Base-by-base conservation (phyloP, 768 basidiomycete genomes). In the Sarcodon sp. region DNA sequence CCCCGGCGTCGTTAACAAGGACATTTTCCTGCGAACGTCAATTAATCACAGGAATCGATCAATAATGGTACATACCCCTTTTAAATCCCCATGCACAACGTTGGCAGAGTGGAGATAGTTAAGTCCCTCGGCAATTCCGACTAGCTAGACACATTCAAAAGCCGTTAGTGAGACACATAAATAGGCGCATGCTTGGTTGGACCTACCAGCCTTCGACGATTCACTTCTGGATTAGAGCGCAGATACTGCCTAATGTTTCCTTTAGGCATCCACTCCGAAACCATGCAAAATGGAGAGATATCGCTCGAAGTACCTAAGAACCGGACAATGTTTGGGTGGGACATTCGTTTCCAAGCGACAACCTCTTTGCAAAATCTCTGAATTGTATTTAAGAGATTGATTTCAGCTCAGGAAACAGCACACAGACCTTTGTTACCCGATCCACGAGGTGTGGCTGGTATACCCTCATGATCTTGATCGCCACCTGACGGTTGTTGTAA, bases 1-100 rank as follows among this genome's bases (percentile, higher is more conserved):
- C n/a, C 1, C 54, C 54, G 7, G 47, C 37, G 6, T 39, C 36
- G 16, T 53, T 46, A 7, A 55, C 37, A 15, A 55, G 41, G 15
- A 55, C 53, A 31, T 55, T 55, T 13, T 13, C 39, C 39, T 41
- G 21, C 4, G 21, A 27, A 27, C 21, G 21, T 27, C 21, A 4
- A 27, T 27, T 27, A 27, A 27, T 4, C 21, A 27, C 21, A 27
- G 21, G 4, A 27, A 4, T 27, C 21, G 21, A 27, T 27, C 21
- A 27, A 27, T 27, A 27, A 4, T 27, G 21, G 21, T 27, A 41
- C 39, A 7, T 41, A 41, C 39, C 39, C 39, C 39, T 27, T 41
- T 41, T 11, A 41, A 13, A 41, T 41, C 39, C 7, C 39, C 39
- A 4, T 41, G 39, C 27, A 13, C 16, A 4, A 41, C 27, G 27